Evolutionary conservation across 2,329 filamentous ascomycete species (phyloP).

Genomic region (Colletotrichum shisoi): DNA sequence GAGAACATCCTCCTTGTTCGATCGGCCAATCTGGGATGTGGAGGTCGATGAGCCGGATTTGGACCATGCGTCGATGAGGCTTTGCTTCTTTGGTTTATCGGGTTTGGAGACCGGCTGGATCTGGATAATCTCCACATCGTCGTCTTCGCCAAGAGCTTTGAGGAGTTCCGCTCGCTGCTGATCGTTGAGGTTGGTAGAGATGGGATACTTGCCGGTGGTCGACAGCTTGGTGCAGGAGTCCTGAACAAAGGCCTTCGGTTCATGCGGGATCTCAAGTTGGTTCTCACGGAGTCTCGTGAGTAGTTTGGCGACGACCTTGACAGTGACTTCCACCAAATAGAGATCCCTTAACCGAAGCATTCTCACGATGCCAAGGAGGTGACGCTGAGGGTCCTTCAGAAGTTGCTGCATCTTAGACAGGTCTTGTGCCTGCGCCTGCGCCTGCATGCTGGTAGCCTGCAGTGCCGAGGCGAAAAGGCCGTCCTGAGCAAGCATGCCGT

Average conservation of each 20-base stretch:
- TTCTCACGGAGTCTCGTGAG: constrained; percentile 81
- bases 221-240: constrained; percentile 71
- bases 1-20: constrained; percentile 58
- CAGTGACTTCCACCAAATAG: constrained; percentile 83
- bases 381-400: constrained; percentile 68
- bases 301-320: constrained; percentile 84
- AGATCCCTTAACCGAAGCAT: constrained; percentile 91
- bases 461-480: constrained; percentile 80
- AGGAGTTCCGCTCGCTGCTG: constrained; percentile 86
- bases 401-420: constrained; percentile 55
- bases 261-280: constrained; percentile 71
- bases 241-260: constrained; percentile 67
- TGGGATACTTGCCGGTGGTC: constrained; percentile 60
- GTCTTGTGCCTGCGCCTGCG: constrained; percentile 42
- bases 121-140: constrained; percentile 61
- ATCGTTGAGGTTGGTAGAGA: constrained; percentile 80
- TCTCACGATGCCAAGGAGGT: constrained; percentile 75
- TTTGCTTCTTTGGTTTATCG: constrained; percentile 62
- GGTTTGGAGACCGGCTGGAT: constrained; percentile 48
- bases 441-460: constrained; percentile 30
- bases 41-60: constrained; percentile 54
- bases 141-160: constrained; percentile 67
- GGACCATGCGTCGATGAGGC: constrained; percentile 68
- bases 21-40: constrained; percentile 44
- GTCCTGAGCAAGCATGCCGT: constrained; percentile 84